A percentile compares a stretch with the other conserved stretches of the same genome.
These are phyloP conservation scores for Dioszegia crocea DNA, from an alignment of 768 basidiomycete species.

Conservation along the genomic window DNA sequence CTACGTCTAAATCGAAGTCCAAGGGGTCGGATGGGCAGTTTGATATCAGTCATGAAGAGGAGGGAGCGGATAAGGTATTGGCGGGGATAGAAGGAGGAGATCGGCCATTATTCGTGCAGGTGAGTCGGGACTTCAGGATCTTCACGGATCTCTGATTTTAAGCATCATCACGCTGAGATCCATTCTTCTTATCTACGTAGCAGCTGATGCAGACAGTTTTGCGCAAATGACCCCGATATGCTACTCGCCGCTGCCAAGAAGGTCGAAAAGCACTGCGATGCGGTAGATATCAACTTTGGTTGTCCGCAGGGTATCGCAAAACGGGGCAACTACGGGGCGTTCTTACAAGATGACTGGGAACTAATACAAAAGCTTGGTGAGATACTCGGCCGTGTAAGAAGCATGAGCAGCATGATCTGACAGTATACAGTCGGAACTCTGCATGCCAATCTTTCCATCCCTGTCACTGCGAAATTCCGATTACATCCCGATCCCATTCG, in stretches of 20 bases:
- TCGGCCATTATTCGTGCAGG: conserved; percentile 79
- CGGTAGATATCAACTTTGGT: conserved; percentile 81
- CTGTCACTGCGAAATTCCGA: conserved; percentile 94
- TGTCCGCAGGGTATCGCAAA: conserved; percentile 92
- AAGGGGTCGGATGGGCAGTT: conserved; percentile 35
- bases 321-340: conserved; percentile 79
- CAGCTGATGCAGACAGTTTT: conserved; percentile 58
- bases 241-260: conserved; percentile 72
- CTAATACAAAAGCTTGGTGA: conserved; percentile 71
- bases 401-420: too few species aligned
- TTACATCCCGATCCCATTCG: conserved; percentile 78
- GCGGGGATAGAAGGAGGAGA: conserved; percentile 55
- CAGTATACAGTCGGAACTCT: conserved; percentile 73
- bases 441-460: conserved; percentile 76
- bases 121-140: too few species aligned
- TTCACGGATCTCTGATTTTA: not conserved
- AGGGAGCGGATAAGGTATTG: conserved; percentile 59
- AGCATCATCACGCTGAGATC: too few species aligned
- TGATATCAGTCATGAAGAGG: conserved; percentile 62
- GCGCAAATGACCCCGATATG: conserved; percentile 77
- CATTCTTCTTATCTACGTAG: too few species aligned
- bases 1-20: conserved; percentile 4
- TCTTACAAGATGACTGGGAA: conserved; percentile 93
- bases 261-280: conserved; percentile 78
- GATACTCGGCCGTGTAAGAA: conserved; percentile 48